These are phyloP conservation scores for Tylopilus subfusipes DNA, from an alignment of 768 basidiomycete species.

Conservation along the genomic window DNA sequence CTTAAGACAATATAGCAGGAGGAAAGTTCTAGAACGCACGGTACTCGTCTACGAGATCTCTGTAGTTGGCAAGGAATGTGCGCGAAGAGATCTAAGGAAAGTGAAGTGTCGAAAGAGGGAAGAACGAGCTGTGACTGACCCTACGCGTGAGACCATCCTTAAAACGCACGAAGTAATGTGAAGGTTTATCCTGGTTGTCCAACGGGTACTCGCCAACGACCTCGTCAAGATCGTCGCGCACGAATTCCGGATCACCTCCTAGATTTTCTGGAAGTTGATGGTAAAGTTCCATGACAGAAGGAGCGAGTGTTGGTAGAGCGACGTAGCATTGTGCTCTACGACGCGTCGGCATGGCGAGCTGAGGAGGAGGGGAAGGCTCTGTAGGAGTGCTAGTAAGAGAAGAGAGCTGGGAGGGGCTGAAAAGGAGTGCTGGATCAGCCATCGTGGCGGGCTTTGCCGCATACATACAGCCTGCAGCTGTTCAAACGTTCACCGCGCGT, in stretches of 20 bases:
- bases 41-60: slow-evolving; percentile 52
- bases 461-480: neutral
- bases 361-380: slow-evolving; percentile 5
- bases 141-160: slow-evolving; percentile 55
- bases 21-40: slow-evolving; percentile 38
- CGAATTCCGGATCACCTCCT: slow-evolving; percentile 33
- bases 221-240: slow-evolving; percentile 35
- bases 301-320: slow-evolving; percentile 35
- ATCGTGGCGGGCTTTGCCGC: slow-evolving; percentile 9
- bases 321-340: slow-evolving; percentile 32
- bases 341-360: slow-evolving; percentile 11
- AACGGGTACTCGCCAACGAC: slow-evolving; percentile 56
- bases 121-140: slow-evolving; percentile 35
- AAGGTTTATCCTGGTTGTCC: slow-evolving; percentile 26
- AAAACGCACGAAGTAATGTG: slow-evolving; percentile 61
- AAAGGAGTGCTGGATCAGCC: slow-evolving; percentile 19
- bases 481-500: slow-evolving; percentile 5
- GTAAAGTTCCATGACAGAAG: slow-evolving; percentile 41
- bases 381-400: slow-evolving; percentile 14
- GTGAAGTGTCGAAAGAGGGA: neutral
- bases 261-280: slow-evolving; percentile 33
- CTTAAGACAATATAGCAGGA: slow-evolving; percentile 8
- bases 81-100: slow-evolving; percentile 41
- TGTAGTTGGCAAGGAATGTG: slow-evolving; percentile 37
- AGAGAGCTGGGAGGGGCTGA: slow-evolving; percentile 10